Evolutionary conservation across 2,329 filamentous ascomycete species (phyloP).

Genomic region (Clarireedia homoeocarpa): DNA sequence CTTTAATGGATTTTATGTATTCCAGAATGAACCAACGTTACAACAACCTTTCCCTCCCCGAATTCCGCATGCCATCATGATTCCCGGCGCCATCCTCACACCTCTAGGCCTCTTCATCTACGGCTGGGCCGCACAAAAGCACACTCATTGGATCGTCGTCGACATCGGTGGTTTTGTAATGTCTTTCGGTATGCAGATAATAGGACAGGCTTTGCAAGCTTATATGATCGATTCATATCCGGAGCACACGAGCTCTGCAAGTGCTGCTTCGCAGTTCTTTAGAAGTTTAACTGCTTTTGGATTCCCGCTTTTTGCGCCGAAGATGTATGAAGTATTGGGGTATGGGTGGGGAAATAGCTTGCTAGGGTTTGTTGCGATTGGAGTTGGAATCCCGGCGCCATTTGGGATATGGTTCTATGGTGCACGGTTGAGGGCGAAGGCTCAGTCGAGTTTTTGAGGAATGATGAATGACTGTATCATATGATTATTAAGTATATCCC

Average conservation of each 20-base stretch:
- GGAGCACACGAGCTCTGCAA: conserved; percentile 27
- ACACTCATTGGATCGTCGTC: conserved; percentile 45
- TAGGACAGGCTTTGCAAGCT: conserved; percentile 24
- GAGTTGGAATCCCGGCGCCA: conserved; percentile 40
- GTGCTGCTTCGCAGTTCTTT: conserved; percentile 31
- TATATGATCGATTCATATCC: conserved; percentile 45
- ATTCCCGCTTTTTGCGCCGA: conserved; percentile 29
- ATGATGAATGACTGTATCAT: no score
- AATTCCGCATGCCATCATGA: conserved; percentile 51
- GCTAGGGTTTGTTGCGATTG: conserved; percentile 28
- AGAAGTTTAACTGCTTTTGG: conserved; percentile 18
- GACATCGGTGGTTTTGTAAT: conserved; percentile 45
- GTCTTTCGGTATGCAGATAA: conserved; percentile 35
- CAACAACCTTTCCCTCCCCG: conserved; percentile 52
- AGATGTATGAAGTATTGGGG: conserved; percentile 22
- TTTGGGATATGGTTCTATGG: conserved; percentile 34
- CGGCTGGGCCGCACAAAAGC: conserved; percentile 46
- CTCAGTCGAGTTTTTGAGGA: conserved; percentile 10
- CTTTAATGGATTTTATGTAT: conserved; percentile 23
- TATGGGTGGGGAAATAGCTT: conserved; percentile 41
- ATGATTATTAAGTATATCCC: no score
- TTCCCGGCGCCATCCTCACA: conserved; percentile 43
- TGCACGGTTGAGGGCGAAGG: conserved; percentile 28
- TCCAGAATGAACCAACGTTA: conserved; percentile 4
- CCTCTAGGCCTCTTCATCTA: conserved; percentile 49